Conservation (phyloP, 1,139 yeast genomes). For the Yamadazyma diospyri region DNA sequence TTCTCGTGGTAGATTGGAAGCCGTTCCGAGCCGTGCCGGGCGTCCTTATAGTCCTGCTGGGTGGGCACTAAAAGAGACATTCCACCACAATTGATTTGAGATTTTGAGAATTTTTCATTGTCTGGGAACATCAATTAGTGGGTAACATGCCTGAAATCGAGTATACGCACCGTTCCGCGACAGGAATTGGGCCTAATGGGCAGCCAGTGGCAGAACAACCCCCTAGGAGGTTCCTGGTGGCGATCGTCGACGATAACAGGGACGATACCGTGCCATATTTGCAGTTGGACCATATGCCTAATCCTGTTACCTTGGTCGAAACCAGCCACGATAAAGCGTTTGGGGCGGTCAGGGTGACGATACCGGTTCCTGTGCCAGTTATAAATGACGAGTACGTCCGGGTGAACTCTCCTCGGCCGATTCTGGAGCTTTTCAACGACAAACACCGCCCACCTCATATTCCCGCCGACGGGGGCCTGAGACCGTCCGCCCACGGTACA, state of each 20-base stretch:
- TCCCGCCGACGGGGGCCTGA: neutral
- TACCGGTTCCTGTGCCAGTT: neutral
- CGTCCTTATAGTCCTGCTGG: conserved; percentile 32
- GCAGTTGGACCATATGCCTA: conserved; percentile 19
- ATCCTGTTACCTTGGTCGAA: conserved; percentile 35
- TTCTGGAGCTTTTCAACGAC: neutral
- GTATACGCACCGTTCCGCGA: neutral
- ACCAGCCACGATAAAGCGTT: conserved; percentile 11
- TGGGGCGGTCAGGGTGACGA: conserved; percentile 71
- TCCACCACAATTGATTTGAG: neutral
- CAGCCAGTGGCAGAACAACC: neutral
- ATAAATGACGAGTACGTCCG: neutral
- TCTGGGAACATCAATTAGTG: too few species aligned
- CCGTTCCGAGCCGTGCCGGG: conserved; percentile 23
- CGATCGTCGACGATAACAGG: neutral
- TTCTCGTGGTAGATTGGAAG: conserved; percentile 11
- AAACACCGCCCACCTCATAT: neutral
- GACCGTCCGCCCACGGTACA: neutral
- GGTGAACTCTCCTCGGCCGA: neutral
- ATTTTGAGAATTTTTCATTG: conserved; percentile 1
- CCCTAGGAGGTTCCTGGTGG: neutral
- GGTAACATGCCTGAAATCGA: neutral
- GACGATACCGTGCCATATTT: neutral
- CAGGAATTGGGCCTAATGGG: neutral
- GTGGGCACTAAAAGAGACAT: conserved; percentile 34